A percentile compares a stretch with the other conserved stretches of the same genome.
Conservation (phyloP, 768 basidiomycete species). For the Macrocybe gigantea region DNA sequence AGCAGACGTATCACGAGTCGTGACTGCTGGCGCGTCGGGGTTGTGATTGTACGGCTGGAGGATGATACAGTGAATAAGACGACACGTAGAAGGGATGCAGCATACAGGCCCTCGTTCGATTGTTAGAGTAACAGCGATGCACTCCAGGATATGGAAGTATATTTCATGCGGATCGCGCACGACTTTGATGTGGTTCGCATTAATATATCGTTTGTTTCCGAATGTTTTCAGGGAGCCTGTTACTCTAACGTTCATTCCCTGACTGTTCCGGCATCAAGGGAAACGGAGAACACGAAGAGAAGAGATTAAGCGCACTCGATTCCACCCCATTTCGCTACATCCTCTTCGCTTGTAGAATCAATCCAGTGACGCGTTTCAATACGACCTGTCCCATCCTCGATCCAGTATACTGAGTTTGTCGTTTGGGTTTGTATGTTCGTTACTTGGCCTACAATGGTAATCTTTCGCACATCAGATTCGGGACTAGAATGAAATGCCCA, state of each 20-base stretch:
- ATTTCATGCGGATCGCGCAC: constrained; percentile 70
- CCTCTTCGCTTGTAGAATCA: constrained; percentile 56
- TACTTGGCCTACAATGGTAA: constrained; percentile 73
- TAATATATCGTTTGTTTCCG: constrained; percentile 75
- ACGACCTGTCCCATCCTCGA: constrained; percentile 84
- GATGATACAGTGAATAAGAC: background rate
- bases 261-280: constrained; percentile 1
- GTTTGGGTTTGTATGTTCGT: constrained; percentile 60
- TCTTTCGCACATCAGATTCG: constrained; percentile 27
- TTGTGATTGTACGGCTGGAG: constrained; percentile 27
- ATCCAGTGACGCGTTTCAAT: constrained; percentile 83
- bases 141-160: constrained; percentile 77
- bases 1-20: constrained; percentile 18
- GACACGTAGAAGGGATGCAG: background rate
- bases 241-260: constrained; percentile 80
- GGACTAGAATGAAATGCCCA: background rate
- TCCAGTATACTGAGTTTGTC: constrained; percentile 73
- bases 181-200: constrained; percentile 66
- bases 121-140: constrained; percentile 60
- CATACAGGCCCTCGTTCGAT: constrained; percentile 64
- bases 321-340: constrained; percentile 40
- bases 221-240: constrained; percentile 81
- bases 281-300: background rate
- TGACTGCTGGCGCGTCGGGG: constrained; percentile 12
- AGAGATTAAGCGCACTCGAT: constrained; percentile 31